These are phyloP conservation scores for Scheffersomyces quercinus DNA, from an alignment of 1,139 yeast species.

Conservation along the genomic window DNA sequence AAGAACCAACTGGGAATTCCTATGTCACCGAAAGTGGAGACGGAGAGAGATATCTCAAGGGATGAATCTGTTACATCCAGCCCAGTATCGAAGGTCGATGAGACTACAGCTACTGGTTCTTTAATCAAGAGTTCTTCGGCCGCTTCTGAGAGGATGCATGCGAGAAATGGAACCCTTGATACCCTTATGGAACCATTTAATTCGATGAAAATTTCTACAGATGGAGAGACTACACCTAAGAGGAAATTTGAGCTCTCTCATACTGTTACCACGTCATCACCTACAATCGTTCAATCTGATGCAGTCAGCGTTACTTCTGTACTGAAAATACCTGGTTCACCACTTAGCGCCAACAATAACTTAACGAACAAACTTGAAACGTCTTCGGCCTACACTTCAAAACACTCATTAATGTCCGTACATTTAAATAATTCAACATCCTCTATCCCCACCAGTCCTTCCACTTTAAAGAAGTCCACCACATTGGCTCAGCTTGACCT, in stretches of 20 bases:
- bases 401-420: constrained; percentile 10
- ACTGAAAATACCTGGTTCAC: constrained; percentile 19
- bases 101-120: constrained; percentile 11
- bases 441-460: constrained; percentile 11
- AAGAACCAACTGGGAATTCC: constrained; percentile 12
- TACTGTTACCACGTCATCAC: constrained; percentile 20
- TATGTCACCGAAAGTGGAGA: background rate
- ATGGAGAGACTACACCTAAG: constrained; percentile 8
- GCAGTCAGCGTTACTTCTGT: constrained; percentile 13
- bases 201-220: constrained; percentile 7
- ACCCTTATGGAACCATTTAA: constrained; percentile 17
- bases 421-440: constrained; percentile 9
- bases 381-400: constrained; percentile 15
- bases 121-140: background rate
- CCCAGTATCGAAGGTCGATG: background rate
- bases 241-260: constrained; percentile 22
- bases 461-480: constrained; percentile 26
- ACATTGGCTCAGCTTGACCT: constrained; percentile 34
- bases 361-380: constrained; percentile 23
- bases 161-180: constrained; percentile 10
- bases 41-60: background rate
- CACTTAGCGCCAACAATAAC: constrained; percentile 30
- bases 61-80: background rate
- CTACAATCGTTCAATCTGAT: constrained; percentile 15
- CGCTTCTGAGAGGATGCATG: background rate